A percentile compares a stretch with the other conserved stretches of the same genome.
These are phyloP conservation scores for Rehmannia glutinosa DNA, from an alignment of 257 asterid genomes.

Conservation along the genomic window DNA sequence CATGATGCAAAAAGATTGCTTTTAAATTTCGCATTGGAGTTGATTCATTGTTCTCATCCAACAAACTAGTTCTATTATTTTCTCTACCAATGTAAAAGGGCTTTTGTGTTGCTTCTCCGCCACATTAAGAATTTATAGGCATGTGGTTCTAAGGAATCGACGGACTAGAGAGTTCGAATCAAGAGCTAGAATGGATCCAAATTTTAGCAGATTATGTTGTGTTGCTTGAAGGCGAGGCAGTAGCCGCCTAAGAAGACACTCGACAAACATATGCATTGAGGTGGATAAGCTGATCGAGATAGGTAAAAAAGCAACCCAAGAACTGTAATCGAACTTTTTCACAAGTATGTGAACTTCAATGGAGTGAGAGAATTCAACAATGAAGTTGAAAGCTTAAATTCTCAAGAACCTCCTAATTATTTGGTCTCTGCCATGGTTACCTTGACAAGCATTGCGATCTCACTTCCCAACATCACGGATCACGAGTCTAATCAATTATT, in stretches of 20 bases:
- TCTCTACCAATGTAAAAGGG: neutral
- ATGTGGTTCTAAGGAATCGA: neutral
- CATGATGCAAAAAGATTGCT: conserved; percentile 12
- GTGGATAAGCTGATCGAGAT: conserved; percentile 2
- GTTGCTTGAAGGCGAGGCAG: conserved; percentile 23
- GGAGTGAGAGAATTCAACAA: neutral
- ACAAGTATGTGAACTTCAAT: neutral
- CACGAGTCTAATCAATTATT: neutral
- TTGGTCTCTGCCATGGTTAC: conserved; percentile 24
- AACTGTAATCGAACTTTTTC: conserved; percentile 1
- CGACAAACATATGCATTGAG: neutral
- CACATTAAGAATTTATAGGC: neutral
- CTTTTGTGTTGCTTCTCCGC: neutral
- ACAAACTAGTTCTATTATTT: conserved; percentile 10
- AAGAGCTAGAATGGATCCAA: no score
- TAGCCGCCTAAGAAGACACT: conserved; percentile 13
- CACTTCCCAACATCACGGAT: no score
- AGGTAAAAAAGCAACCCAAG: conserved; percentile 9
- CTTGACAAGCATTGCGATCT: no score
- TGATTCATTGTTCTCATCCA: conserved; percentile 10
- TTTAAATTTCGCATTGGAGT: neutral
- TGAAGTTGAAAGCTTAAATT: conserved; percentile 3
- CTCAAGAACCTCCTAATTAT: conserved; percentile 12
- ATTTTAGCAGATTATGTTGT: conserved; percentile 13
- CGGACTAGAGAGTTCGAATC: no score